These are phyloP conservation scores for Curvularia sp. DNA, from an alignment of 2,329 filamentous ascomycete species.

Conservation along the genomic window DNA sequence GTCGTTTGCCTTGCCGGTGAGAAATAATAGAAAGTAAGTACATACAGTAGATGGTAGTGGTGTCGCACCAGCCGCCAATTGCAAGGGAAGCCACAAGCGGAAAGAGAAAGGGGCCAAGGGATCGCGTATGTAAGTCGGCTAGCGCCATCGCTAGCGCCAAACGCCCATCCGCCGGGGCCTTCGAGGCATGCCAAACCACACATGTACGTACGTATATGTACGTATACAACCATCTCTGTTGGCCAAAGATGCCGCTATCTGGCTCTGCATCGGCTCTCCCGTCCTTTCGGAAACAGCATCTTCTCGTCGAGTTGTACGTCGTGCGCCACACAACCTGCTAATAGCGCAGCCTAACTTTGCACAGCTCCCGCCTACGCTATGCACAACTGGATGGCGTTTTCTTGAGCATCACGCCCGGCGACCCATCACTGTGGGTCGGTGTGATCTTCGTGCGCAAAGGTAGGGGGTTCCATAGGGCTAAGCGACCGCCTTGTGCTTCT, in stretches of 20 bases:
- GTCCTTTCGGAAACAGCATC: constrained; percentile 74
- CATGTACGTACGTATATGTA: background rate
- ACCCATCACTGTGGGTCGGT: constrained; percentile 85
- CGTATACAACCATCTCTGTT: constrained; percentile 10
- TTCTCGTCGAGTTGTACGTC: constrained; percentile 81
- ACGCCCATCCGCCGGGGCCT: constrained; percentile 16
- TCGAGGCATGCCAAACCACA: constrained; percentile 10
- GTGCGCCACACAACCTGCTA: constrained; percentile 25
- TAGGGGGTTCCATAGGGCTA: constrained; percentile 51
- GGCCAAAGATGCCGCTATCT: constrained; percentile 35
- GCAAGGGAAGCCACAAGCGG: background rate
- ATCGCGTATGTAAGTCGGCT: constrained; percentile 19
- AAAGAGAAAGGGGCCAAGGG: constrained; percentile 10
- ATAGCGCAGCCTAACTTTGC: constrained; percentile 34
- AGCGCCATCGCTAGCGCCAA: constrained; percentile 21
- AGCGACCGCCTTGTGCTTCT: constrained; percentile 17
- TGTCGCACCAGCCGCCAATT: constrained; percentile 9
- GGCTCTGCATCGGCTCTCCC: constrained; percentile 35
- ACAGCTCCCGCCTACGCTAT: constrained; percentile 79
- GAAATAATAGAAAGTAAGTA: background rate
- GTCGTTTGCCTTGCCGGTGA: constrained; percentile 14
- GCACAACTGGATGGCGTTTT: constrained; percentile 87
- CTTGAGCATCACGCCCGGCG: constrained; percentile 80
- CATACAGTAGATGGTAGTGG: constrained; percentile 6
- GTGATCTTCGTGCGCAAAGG: constrained; percentile 90